Base-by-base conservation (phyloP, 805 yeast genomes). In the Wickerhamomyces pijperi region DNA sequence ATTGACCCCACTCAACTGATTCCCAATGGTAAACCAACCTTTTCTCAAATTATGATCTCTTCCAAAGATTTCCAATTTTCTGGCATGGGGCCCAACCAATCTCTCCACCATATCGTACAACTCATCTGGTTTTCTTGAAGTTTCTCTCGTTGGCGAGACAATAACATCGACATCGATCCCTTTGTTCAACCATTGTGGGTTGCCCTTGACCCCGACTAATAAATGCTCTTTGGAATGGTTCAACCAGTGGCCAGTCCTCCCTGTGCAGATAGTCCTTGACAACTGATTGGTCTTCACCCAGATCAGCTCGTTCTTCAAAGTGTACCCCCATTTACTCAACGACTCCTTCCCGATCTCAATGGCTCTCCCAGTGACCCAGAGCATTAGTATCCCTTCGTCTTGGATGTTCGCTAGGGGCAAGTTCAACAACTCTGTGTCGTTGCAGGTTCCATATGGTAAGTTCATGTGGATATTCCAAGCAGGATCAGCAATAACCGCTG, bases 381-480 rank as follows among this genome's bases (percentile, higher is more conserved):
- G 67, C 44, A 87, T 67, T 34, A 87, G 61, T 2, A 88, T 62
- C 0, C 97, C 97, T 51, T 85, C 94, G 39, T 76, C 79, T 55
- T 87, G 97, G 28, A 88, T 65, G 35, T 69, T 60, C 29, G 72
- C 69, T 56, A 88, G 68, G 20, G 84, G 79, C 19, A 88, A 63
- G 11, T 74, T 65, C 37, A 79, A 58, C 29, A 88, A 63, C 48
- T 85, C 95, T 2, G 74, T 70, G 54, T 84, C 94, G 41, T 81
- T 80, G 54, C 85, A 77, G 2, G 85, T 76, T 12, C 85, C 83
- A 55, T 81, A 78, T 4, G 86, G 86, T 42, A 75, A 58, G 40
- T 82, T 81, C 88, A 84, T 87, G 60, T 88, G 96, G 46, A 88
- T 88, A 46, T 86, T 88, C 97, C 97, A 88, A 7, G 96, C 92